Evolutionary conservation across 2,329 filamentous ascomycete genomes (phyloP), one percentile per base, ranked within the genome.

Genomic region (Emergomyces pasteurianus): DNA sequence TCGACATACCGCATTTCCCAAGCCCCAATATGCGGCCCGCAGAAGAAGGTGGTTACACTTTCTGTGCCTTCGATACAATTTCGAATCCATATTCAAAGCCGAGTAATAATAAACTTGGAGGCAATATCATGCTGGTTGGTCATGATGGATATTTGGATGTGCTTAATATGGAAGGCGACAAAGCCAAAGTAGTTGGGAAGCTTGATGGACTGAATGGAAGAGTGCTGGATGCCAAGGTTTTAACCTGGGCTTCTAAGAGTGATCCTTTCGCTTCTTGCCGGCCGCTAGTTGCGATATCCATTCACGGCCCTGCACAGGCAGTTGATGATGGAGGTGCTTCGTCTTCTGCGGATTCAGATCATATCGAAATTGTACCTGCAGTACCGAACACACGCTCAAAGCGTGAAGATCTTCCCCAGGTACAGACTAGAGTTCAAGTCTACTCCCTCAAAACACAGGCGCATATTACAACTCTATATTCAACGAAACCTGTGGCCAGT

Each of bases 351-450:
- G 68, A 63, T 23, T 75, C 72, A 18, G 73, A 75, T 31, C 65
- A 67, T n/a, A 71, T 73, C 57, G 73, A 76, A 43, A 64, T 68
- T 26, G 65, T 70, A 23, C 66, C 70, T 34, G 68, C 69, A 42
- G 66, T 67, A 21, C 61, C 63, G 49, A 69, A 66, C 53, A 65
- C 60, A 53, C 68, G 68, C 10, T 52, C 63, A 9, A 67, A 47
- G 26, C 70, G 65, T 58, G 70, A 72, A 6, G 72, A 74, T 10
- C 58, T 65, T 1, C 64, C 64, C 21, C 69, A 67, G 54, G 95
- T 92, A 69, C 91, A 95, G 73, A 96, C 92, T 0, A 87, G 87
- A 0, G 90, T 96, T 6, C 90, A 96, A 67, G 79, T 97, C 0
- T 95, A 92, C 73, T 96, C 92, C 0, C 77, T 97, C 62, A 85